These are phyloP conservation scores for Saitozyma podzolica DNA, from an alignment of 768 basidiomycete genomes.

Conservation along the genomic window DNA sequence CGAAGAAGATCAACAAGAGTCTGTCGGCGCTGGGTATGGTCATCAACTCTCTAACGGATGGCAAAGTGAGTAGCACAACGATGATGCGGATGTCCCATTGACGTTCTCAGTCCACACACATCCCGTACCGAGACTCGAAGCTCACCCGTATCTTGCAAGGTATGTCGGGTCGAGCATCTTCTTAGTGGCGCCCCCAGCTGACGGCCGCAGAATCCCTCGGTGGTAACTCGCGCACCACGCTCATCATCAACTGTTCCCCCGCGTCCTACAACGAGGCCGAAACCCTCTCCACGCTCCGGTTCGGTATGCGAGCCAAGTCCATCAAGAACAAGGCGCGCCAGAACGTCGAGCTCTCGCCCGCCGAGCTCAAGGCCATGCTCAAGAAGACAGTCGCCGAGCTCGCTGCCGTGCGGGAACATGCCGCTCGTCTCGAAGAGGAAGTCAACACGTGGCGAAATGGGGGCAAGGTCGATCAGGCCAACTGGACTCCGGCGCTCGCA, in stretches of 20 bases:
- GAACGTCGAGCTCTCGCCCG: slow-evolving; percentile 90
- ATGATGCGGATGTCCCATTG: slow-evolving; percentile 1
- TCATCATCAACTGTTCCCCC: slow-evolving; percentile 95
- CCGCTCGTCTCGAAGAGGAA: slow-evolving; percentile 81
- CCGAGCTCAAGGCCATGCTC: slow-evolving; percentile 89
- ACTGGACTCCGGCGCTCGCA: slow-evolving; percentile 63
- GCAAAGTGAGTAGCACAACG: slow-evolving; percentile 65
- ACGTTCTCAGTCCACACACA: slow-evolving; percentile 75
- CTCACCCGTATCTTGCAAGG: slow-evolving; percentile 99
- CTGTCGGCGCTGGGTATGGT: slow-evolving; percentile 98
- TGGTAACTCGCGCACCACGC: slow-evolving; percentile 66
- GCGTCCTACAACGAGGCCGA: slow-evolving; percentile 96
- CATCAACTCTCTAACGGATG: slow-evolving; percentile 95
- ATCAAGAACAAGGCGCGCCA: slow-evolving; percentile 99
- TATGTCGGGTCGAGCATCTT: slow-evolving; percentile 62
- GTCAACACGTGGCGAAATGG: slow-evolving; percentile 85
- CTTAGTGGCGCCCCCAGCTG: slow-evolving; percentile 5
- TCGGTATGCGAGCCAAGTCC: slow-evolving; percentile 99
- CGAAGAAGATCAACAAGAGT: slow-evolving; percentile 99
- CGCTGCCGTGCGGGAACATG: slow-evolving; percentile 78
- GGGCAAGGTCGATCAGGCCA: slow-evolving; percentile 74
- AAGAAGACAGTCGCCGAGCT: slow-evolving; percentile 86
- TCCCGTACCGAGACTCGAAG: slow-evolving; percentile 98
- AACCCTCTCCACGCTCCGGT: slow-evolving; percentile 93
- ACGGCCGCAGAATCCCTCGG: slow-evolving; percentile 47